Evolutionary conservation across 768 basidiomycete genomes (phyloP).

Genomic region (Royoungia palumana): DNA sequence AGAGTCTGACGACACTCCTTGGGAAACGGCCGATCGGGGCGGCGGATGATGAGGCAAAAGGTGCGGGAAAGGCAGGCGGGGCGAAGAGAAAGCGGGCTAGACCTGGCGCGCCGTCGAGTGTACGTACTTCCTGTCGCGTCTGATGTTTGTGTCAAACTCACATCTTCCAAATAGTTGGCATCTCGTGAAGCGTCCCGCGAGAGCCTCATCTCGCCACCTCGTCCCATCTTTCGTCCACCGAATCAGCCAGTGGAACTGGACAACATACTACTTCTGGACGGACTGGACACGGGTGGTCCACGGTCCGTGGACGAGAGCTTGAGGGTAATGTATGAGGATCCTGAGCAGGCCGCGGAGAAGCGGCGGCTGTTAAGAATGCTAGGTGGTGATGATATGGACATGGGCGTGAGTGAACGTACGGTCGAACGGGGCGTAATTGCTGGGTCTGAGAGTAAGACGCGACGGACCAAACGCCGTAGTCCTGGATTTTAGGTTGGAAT

Average conservation of each 20-base stretch:
- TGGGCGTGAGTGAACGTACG: constrained; percentile 15
- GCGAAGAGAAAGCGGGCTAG: constrained; percentile 35
- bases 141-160: background rate
- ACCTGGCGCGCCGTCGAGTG: constrained; percentile 37
- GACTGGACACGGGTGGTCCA: constrained; percentile 11
- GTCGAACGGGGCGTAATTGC: constrained; percentile 16
- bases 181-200: constrained; percentile 40
- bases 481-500: constrained; percentile 4
- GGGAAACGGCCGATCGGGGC: constrained; percentile 60
- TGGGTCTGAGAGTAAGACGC: background rate
- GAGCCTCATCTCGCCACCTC: constrained; percentile 11
- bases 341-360: constrained; percentile 57
- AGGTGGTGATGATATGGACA: constrained; percentile 20
- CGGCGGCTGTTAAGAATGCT: constrained; percentile 55
- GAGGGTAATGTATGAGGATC: constrained; percentile 67
- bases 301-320: constrained; percentile 42
- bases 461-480: constrained; percentile 12
- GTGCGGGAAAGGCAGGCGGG: constrained; percentile 11
- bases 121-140: constrained; percentile 10
- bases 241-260: constrained; percentile 22
- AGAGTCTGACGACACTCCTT: constrained; percentile 63
- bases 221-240: constrained; percentile 2
- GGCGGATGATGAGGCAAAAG: constrained; percentile 27
- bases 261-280: constrained; percentile 26
- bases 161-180: constrained; percentile 6